Percentiles rank a stretch among this genome's conserved stretches.
Conservation (phyloP, 371 early-diverging fungal genomes). For the Nosema muscidifuracis region DNA sequence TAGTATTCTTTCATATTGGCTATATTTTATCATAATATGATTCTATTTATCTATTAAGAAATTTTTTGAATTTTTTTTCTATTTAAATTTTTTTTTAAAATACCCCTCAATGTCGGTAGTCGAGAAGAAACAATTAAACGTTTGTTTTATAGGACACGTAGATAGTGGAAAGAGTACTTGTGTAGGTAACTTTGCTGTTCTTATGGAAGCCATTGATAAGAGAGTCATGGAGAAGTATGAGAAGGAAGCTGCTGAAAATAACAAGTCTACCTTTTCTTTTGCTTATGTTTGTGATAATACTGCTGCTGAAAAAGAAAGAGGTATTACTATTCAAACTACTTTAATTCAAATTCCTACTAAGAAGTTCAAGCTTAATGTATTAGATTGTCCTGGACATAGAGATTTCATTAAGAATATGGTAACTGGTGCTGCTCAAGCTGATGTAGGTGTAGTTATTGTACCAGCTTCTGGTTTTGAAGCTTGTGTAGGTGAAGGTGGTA, state of each 20-base stretch:
- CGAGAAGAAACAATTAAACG: conserved; percentile 40
- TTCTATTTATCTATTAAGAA: too few relatives aligned
- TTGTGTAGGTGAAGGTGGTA: conserved; percentile 67
- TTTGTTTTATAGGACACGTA: conserved; percentile 62
- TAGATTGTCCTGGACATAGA: conserved; percentile 99
- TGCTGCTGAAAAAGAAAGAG: conserved; percentile 59
- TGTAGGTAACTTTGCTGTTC: conserved; percentile 51
- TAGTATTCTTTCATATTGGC: too few relatives aligned
- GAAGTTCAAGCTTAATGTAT: conserved; percentile 61
- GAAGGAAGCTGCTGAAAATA: conserved; percentile 51
- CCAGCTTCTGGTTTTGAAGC: conserved; percentile 72
- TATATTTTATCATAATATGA: too few relatives aligned
- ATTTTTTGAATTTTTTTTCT: too few relatives aligned
- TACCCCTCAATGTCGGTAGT: too few relatives aligned
- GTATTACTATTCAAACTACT: conserved; percentile 61
- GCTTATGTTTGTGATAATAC: conserved; percentile 61
- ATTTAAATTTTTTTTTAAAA: too few relatives aligned
- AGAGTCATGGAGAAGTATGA: conserved; percentile 55
- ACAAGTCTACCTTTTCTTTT: conserved; percentile 57
- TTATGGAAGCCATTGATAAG: conserved; percentile 56
- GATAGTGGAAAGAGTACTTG: conserved; percentile 63
- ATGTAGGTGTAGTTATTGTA: conserved; percentile 94
- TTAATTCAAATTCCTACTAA: conserved; percentile 47
- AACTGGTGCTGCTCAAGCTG: conserved; percentile 90
- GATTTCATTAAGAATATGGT: conserved; percentile 99